Evolutionary conservation across 2,329 filamentous ascomycete species (phyloP), one percentile per base, ranked within the genome.

Genomic region (Cordyceps javanica): DNA sequence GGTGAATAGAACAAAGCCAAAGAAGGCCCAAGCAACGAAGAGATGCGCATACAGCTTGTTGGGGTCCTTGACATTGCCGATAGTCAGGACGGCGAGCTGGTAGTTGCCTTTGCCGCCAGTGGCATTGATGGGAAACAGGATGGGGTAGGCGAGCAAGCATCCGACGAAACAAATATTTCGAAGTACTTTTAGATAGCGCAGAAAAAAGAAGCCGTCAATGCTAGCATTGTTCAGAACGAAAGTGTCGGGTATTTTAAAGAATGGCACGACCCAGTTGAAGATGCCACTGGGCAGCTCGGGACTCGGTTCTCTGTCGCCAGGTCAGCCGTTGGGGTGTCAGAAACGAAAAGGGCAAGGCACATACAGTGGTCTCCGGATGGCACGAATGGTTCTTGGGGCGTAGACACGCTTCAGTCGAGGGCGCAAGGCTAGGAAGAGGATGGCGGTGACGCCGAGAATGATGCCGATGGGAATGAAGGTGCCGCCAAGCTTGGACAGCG

Each of bases 181-280:
- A 62, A 97, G 75, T 67, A 93, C 67, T 48, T 74, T 75, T 57
- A 76, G 65, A 56, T 73, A 96, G 36, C 93, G 90, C 28, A 97
- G 79, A 70, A 95, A 91, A 53, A 97, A 85, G 72, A 93, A 97
- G 32, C 89, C 89, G 70, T 99, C 93, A 61, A 99, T 82, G 0
- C 91, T 95, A 69, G 93, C 90, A 75, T 96, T 91, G 67, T 94
- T 90, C 23, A 97, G 82, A 26, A 92, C 84, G 67, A 90, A 91
- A 41, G 86, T 85, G 69, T 97, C 92, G 3, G 82, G 81, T 44
- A 82, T 80, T 64, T 80, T 81, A 75, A 83, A 87, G 73, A 90
- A 89, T 13, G 80, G 75, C 10, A 73, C 73, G 59, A 91, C 71
- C 88, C 88, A 91, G 64, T 87, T 82, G 65, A 89, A 75, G 46